These are phyloP conservation scores for Talaromyces sp. DNA, from an alignment of 2,329 filamentous ascomycete species.

Conservation along the genomic window DNA sequence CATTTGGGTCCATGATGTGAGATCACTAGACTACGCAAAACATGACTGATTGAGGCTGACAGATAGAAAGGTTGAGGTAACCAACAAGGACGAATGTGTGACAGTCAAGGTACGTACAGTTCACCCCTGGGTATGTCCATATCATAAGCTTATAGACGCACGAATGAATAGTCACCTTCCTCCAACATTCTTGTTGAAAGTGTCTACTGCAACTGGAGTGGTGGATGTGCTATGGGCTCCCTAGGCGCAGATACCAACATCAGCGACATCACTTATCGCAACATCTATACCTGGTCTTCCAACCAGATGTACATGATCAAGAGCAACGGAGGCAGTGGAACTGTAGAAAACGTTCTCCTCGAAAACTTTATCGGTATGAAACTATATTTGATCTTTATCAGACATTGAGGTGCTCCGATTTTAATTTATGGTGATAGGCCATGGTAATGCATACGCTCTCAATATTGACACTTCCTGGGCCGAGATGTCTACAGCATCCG, in stretches of 20 bases:
- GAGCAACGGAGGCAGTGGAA: constrained; percentile 56
- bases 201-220: constrained; percentile 61
- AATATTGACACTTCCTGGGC: constrained; percentile 56
- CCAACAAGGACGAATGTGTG: constrained; percentile 62
- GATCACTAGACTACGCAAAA: background rate
- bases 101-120: constrained; percentile 48
- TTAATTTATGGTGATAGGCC: constrained; percentile 35
- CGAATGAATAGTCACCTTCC: constrained; percentile 42
- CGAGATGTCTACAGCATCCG: constrained; percentile 40
- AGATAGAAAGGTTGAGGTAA: constrained; percentile 37
- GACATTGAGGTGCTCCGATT: background rate
- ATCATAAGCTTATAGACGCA: background rate
- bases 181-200: constrained; percentile 58
- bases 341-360: constrained; percentile 49
- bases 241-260: constrained; percentile 51
- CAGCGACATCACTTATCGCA: constrained; percentile 53
- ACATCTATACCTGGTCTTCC: constrained; percentile 57
- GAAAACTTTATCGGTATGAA: constrained; percentile 53
- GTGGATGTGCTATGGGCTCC: constrained; percentile 58
- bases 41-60: background rate
- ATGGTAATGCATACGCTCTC: constrained; percentile 57
- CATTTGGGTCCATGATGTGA: constrained; percentile 56
- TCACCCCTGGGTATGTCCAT: background rate
- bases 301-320: constrained; percentile 66
- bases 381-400: background rate